Conservation (phyloP, 495 filamentous ascomycete genomes). For the Neurospora tetraspora region DNA sequence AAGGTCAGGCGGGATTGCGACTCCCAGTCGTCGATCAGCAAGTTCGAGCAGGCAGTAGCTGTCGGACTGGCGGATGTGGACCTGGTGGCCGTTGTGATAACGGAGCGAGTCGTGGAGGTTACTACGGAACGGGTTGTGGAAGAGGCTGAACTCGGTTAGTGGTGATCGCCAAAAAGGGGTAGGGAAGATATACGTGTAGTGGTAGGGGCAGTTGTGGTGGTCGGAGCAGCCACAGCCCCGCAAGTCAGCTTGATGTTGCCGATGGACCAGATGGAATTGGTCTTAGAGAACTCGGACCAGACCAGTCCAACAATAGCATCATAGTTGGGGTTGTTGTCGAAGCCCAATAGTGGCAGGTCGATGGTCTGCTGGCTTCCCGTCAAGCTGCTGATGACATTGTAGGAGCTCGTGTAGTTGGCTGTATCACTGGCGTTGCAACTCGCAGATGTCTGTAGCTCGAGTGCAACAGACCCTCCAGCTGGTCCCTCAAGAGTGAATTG, state of each 20-base stretch:
- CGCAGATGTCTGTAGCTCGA: slow-evolving; percentile 45
- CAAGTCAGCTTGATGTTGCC: slow-evolving; percentile 45
- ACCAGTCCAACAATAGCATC: slow-evolving; percentile 42
- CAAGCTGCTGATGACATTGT: slow-evolving; percentile 34
- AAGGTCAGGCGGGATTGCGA: slow-evolving; percentile 58
- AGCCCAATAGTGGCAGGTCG: slow-evolving; percentile 42
- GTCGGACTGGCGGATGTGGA: slow-evolving; percentile 13
- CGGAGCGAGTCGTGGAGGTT: slow-evolving; percentile 6
- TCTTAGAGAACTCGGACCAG: slow-evolving; percentile 40
- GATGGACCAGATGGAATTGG: slow-evolving; percentile 36
- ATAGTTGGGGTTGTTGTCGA: slow-evolving; percentile 38
- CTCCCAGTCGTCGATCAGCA: slow-evolving; percentile 52
- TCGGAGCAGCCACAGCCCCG: slow-evolving; percentile 10
- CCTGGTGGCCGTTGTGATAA: slow-evolving; percentile 3
- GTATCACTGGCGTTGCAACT: slow-evolving; percentile 25
- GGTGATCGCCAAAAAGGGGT: neutral
- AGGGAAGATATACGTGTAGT: slow-evolving; percentile 8
- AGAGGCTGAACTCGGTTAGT: neutral
- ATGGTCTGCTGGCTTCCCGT: slow-evolving; percentile 43
- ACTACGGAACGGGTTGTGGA: slow-evolving; percentile 7
- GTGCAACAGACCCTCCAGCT: slow-evolving; percentile 32
- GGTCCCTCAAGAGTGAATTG: slow-evolving; percentile 48
- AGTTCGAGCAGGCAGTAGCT: slow-evolving; percentile 32
- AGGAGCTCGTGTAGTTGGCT: slow-evolving; percentile 37
- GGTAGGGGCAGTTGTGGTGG: slow-evolving; percentile 6